phyloP scores from a whole-genome alignment of 306 rosid genomes.

The Hylodesmum podocarpum region DNA sequence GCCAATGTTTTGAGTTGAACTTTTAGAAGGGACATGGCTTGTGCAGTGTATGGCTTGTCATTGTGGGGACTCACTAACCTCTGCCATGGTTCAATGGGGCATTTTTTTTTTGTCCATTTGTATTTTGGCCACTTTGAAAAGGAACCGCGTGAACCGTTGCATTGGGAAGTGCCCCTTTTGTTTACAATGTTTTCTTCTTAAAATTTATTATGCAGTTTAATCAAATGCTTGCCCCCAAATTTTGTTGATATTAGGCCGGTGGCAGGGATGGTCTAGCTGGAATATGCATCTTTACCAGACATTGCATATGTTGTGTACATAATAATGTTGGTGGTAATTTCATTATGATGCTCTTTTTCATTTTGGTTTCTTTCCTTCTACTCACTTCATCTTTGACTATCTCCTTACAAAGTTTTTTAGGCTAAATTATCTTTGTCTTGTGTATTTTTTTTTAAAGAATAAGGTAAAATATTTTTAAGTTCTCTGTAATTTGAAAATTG shows the following conservation, averaged over 20 bases:
- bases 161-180: conserved; percentile 20
- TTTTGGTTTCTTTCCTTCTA: background rate
- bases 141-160: conserved; percentile 46
- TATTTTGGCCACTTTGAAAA: conserved; percentile 18
- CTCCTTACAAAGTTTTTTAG: background rate
- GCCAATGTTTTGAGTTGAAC: background rate
- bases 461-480: no score
- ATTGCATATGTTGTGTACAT: conserved; percentile 34
- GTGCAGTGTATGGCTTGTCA: background rate
- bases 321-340: conserved; percentile 24
- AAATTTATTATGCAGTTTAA: background rate
- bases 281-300: conserved; percentile 38
- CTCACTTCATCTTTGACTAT: background rate
- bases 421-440: background rate
- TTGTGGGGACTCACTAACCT: conserved; percentile 18
- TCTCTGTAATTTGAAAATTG: no score
- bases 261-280: conserved; percentile 50
- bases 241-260: conserved; percentile 51
- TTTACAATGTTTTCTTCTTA: background rate
- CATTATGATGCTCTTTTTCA: background rate
- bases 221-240: conserved; percentile 20
- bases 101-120: conserved; percentile 17
- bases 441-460: no score
- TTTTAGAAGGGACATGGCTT: background rate
- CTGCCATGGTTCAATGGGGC: conserved; percentile 14